Evolutionary conservation across 306 rosid species (phyloP), one percentile per base, ranked within the genome.

Genomic region (Vigna trinervia): DNA sequence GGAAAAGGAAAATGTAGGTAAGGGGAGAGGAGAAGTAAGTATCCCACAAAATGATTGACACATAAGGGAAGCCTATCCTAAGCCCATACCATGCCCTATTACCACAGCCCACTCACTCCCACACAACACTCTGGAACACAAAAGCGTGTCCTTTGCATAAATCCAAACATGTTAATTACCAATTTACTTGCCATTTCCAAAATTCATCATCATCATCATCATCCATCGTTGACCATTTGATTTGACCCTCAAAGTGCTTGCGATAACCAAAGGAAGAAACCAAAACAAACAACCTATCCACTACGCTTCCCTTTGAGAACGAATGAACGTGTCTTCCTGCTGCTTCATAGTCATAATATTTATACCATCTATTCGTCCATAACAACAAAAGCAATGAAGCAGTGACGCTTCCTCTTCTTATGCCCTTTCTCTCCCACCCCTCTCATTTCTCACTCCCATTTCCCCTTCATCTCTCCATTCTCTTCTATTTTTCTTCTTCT

Each of bases 391-490:
- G 38, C 85, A 76, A 81, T 76, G 81, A 43, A 76, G 77, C 81
- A 53, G 70, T 45, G 77, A 84, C 73, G 84, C 79, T 69, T 88
- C 84, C 81, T 74, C 86, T 54, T 88, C 87, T 48, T 82, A 66
- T 71, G 65, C 57, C 22, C 43, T 78, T 64, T 22, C 82, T 59
- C 61, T 76, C 50, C 12, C 12, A 73, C 82, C 86, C 54, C 7
- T 30, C 47, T n/a, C 68, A 61, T 32, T 30, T n/a, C 69, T 23
- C 58, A 22, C 47, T 10, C 53, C 19, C 69, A 39, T 26, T 57
- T 82, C 3, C 41, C 48, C n/a, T 50, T 41, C 34, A 41, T 34
- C 57, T 53, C 51, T 68, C 57, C 32, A 5, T 69, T 65, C 19
- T 30, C 48, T 82, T 36, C 52, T 65, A 41, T 41, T 41, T 0